phyloP scores from a whole-genome alignment of 2,329 filamentous ascomycete genomes.

The Talaromyces pinophilus region DNA sequence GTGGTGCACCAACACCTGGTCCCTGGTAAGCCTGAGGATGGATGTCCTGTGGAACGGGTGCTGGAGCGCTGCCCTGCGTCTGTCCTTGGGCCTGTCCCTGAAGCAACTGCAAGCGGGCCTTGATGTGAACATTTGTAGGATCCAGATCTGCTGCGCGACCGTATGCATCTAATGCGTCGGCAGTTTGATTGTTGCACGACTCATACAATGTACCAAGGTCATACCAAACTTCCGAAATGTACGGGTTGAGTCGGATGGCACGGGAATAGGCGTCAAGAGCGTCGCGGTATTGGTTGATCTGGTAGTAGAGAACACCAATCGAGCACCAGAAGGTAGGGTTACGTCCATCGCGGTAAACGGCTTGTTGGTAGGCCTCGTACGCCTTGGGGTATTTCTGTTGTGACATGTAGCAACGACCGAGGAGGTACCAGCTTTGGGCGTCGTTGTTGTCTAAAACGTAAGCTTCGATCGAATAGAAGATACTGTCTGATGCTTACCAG shows the following conservation, averaged over 20 bases:
- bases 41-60: slow-evolving; percentile 78
- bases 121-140: slow-evolving; percentile 91
- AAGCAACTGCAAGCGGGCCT: slow-evolving; percentile 85
- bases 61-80: slow-evolving; percentile 73
- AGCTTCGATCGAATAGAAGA: background rate
- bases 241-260: slow-evolving; percentile 93
- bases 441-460: slow-evolving; percentile 74
- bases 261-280: slow-evolving; percentile 96
- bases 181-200: slow-evolving; percentile 98
- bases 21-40: slow-evolving; percentile 92
- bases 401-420: slow-evolving; percentile 98
- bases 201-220: slow-evolving; percentile 97
- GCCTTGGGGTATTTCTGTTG: slow-evolving; percentile 98
- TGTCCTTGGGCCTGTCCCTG: slow-evolving; percentile 71
- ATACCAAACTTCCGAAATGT: slow-evolving; percentile 99
- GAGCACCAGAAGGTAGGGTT: slow-evolving; percentile 99
- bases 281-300: slow-evolving; percentile 99
- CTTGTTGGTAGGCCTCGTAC: slow-evolving; percentile 97
- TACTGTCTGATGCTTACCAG: slow-evolving; percentile 61
- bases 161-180: slow-evolving; percentile 93
- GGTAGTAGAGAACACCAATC: slow-evolving; percentile 97
- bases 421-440: slow-evolving; percentile 97
- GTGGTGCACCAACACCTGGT: slow-evolving; percentile 76
- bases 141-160: slow-evolving; percentile 92
- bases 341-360: slow-evolving; percentile 93